Evolutionary conservation across 1,284 basidiomycete genomes (phyloP), one percentile per base, ranked within the genome.

Genomic region (Cryptococcus sp.): DNA sequence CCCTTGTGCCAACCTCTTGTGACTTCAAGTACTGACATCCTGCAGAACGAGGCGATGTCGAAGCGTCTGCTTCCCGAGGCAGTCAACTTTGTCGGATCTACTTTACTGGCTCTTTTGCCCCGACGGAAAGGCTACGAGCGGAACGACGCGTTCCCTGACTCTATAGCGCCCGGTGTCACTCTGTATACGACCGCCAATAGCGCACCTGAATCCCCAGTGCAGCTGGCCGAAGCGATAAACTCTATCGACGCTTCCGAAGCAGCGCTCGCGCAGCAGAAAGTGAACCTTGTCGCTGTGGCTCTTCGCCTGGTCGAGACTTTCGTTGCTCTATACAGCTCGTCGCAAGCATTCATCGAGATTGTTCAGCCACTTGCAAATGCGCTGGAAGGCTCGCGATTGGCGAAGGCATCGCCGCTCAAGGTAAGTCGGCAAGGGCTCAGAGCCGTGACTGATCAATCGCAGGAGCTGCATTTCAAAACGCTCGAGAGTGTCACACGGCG

Each of bases 51-150:
- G 81, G 75, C 80, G 25, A 78, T 90, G 47, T 94, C 92, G 16
- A 92, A 90, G 73, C 86, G 95, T 5, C 80, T 95, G 42, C 85
- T 96, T 3, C 96, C 96, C 0, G 96, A 99, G 77, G 90, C 85
- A 1, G 74, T 93, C 64, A 95, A 90, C 77, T 95, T 95, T 72
- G 72, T 92, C 38, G 80, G 87, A 17, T 88, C 88, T 60, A 75
- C 86, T 3, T 75, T 91, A 38, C 78, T 92, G 23, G 85, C 90
- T 66, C 84, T 98, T 10, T 83, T 87, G 0, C 90, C 89, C 0
- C 72, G 77, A 78, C 38, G 73, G 71, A 41, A 77, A 78, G 48
- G 79, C 81, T 62, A 67, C 22, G 45, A 55, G 10, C 1, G 87
- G 4, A 87, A 87, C 1, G 78, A 77, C 5, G 88, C 90, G 0